A percentile compares a stretch with the other conserved stretches of the same genome.
phyloP scores from a whole-genome alignment of 441 rosid genomes.

The Populus hybrid region DNA sequence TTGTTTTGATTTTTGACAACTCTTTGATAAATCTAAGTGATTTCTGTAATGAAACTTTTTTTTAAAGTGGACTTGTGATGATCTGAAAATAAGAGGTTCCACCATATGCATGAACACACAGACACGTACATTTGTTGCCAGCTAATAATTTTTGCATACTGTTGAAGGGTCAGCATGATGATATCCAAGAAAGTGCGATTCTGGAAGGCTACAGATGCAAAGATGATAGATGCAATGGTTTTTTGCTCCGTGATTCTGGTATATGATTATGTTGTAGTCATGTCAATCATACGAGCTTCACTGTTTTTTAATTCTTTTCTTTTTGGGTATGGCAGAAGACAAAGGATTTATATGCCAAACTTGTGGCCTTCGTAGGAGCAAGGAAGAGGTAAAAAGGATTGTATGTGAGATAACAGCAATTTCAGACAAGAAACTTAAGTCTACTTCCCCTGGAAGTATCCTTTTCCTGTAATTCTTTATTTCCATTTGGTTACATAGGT shows the following conservation, averaged over 20 bases:
- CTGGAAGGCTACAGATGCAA: slow-evolving; percentile 90
- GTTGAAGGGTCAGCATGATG: slow-evolving; percentile 64
- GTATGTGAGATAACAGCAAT: slow-evolving; percentile 46
- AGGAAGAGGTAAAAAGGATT: slow-evolving; percentile 59
- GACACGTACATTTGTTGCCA: background rate
- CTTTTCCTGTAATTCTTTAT: slow-evolving; percentile 21
- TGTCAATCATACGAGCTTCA: slow-evolving; percentile 8
- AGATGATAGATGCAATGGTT: slow-evolving; percentile 65
- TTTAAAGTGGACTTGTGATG: background rate
- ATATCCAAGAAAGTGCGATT: slow-evolving; percentile 79
- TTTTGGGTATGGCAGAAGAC: slow-evolving; percentile 50
- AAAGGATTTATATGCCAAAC: slow-evolving; percentile 79
- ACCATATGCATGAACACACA: background rate
- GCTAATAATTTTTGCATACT: slow-evolving; percentile 20
- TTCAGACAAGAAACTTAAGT: slow-evolving; percentile 39
- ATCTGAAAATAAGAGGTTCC: background rate
- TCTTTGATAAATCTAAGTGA: background rate
- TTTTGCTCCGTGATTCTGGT: slow-evolving; percentile 83
- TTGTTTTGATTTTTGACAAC: background rate
- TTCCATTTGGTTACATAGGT: background rate
- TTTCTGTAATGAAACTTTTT: background rate
- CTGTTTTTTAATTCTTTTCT: slow-evolving; percentile 4
- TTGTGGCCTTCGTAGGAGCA: slow-evolving; percentile 63
- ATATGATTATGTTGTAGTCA: slow-evolving; percentile 11
- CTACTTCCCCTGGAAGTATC: slow-evolving; percentile 49